A percentile compares a stretch with the other conserved stretches of the same genome.
Conservation (phyloP, 352 stramenopile species). For the Pythium insidiosum region DNA sequence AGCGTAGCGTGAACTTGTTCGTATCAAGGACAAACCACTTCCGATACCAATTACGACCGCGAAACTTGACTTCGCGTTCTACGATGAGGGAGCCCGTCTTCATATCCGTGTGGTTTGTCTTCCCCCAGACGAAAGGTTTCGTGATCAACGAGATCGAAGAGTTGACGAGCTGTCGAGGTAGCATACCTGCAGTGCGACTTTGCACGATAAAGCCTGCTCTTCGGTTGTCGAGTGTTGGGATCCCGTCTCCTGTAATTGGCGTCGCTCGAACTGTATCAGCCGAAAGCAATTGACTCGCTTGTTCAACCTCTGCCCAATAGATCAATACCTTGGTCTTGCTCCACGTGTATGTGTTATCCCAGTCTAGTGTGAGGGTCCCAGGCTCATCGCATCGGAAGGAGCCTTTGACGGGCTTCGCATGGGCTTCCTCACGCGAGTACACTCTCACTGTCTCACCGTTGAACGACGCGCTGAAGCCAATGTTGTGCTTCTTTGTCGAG, state of each 20-base stretch:
- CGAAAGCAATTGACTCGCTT: conserved; percentile 7
- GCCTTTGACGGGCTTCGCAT: conserved; percentile 53
- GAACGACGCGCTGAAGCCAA: conserved; percentile 73
- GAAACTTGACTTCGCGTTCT: conserved; percentile 64
- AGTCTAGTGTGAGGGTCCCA: conserved; percentile 59
- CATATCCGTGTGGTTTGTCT: conserved; percentile 16
- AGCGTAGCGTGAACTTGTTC: conserved; percentile 51
- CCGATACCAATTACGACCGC: conserved; percentile 63
- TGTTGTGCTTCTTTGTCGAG: conserved; percentile 73
- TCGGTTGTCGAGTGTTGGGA: conserved; percentile 19
- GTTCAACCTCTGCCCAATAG: conserved; percentile 69
- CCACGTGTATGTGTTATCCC: conserved; percentile 83
- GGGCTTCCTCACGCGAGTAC: conserved; percentile 58
- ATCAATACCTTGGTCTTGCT: conserved; percentile 67
- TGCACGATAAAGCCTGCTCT: conserved; percentile 65
- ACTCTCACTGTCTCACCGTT: conserved; percentile 45
- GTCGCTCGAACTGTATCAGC: neutral
- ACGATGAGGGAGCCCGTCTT: conserved; percentile 60
- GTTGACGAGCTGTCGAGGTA: conserved; percentile 59
- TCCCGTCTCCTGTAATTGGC: neutral
- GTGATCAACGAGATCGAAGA: conserved; percentile 68
- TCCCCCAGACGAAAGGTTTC: conserved; percentile 43
- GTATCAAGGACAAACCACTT: conserved; percentile 76
- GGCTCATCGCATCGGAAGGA: conserved; percentile 39
- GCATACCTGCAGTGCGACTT: conserved; percentile 40